These are phyloP conservation scores for Panaeolus cyanescens DNA, from an alignment of 768 basidiomycete species.

Conservation along the genomic window DNA sequence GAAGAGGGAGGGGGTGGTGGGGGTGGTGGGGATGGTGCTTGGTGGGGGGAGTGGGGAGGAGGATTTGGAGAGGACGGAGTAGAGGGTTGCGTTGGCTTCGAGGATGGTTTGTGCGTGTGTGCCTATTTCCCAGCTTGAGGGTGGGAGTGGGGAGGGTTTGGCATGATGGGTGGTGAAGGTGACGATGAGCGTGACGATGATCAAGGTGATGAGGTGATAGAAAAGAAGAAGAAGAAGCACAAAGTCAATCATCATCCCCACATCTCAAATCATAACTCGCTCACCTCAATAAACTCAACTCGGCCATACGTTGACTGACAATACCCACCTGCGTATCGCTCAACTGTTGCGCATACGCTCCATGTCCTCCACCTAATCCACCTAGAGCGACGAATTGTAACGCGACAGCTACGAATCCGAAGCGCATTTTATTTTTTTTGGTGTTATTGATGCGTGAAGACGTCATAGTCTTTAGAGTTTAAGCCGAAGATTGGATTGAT, in stretches of 20 bases:
- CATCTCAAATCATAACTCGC: neutral
- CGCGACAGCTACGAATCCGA: too few species aligned
- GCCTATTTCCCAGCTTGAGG: conserved; percentile 57
- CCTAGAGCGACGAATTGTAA: neutral
- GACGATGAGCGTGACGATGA: neutral
- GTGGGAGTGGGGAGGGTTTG: neutral
- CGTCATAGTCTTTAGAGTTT: too few species aligned
- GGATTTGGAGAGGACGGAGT: conserved; percentile 43
- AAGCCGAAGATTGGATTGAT: too few species aligned
- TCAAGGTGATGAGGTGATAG: too few species aligned
- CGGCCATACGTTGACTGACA: conserved; percentile 36
- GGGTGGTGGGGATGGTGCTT: neutral
- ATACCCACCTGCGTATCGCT: conserved; percentile 32
- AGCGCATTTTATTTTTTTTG: too few species aligned
- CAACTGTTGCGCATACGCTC: conserved; percentile 27
- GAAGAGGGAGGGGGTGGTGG: conserved; percentile 37
- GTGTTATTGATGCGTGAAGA: too few species aligned
- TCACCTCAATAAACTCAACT: conserved; percentile 16
- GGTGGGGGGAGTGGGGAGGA: conserved; percentile 35
- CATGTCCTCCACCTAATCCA: neutral
- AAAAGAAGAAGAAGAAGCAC: neutral
- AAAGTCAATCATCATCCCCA: neutral
- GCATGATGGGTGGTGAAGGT: neutral
- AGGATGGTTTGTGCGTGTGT: conserved; percentile 53
- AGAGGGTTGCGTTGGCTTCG: conserved; percentile 43